phyloP scores from a whole-genome alignment of 148 eudicot species.

The Persicaria maculosa region DNA sequence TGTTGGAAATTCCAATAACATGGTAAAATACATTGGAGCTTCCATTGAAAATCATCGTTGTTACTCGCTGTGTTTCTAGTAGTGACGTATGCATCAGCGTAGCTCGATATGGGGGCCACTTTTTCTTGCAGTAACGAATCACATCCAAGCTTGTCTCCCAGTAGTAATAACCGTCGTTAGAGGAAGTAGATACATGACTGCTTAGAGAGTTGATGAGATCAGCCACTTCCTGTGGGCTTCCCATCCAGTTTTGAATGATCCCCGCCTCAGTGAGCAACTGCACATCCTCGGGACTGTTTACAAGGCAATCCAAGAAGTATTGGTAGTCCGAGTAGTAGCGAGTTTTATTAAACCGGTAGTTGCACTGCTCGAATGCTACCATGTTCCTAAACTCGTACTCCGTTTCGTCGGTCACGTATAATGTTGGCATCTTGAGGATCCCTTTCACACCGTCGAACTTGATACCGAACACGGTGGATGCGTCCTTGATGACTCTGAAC shows the following conservation, averaged over 20 bases:
- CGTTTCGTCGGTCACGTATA: constrained; percentile 14
- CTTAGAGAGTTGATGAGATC: constrained; percentile 21
- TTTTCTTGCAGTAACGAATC: too few relatives aligned
- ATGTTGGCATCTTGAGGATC: constrained; percentile 26
- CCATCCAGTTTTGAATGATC: constrained; percentile 33
- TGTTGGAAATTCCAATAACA: too few relatives aligned
- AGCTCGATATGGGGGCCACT: too few relatives aligned
- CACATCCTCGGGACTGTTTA: constrained; percentile 35
- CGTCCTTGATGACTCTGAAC: neutral
- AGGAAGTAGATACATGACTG: constrained; percentile 12
- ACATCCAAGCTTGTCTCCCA: too few relatives aligned
- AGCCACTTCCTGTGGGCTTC: constrained; percentile 25
- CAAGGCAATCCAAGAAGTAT: constrained; percentile 26
- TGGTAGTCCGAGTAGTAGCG: constrained; percentile 32
- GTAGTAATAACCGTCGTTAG: constrained; percentile 16
- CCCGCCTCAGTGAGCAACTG: constrained; percentile 21
- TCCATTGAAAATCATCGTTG: too few relatives aligned
- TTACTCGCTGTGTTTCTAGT: too few relatives aligned
- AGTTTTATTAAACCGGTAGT: neutral
- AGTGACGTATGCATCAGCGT: too few relatives aligned
- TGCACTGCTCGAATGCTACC: constrained; percentile 36
- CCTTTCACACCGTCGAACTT: constrained; percentile 13
- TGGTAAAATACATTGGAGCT: too few relatives aligned
- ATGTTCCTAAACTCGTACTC: constrained; percentile 25
- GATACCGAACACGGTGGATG: constrained; percentile 15